Conservation (phyloP, 352 stramenopile genomes). For the Pythium apleroticum region DNA sequence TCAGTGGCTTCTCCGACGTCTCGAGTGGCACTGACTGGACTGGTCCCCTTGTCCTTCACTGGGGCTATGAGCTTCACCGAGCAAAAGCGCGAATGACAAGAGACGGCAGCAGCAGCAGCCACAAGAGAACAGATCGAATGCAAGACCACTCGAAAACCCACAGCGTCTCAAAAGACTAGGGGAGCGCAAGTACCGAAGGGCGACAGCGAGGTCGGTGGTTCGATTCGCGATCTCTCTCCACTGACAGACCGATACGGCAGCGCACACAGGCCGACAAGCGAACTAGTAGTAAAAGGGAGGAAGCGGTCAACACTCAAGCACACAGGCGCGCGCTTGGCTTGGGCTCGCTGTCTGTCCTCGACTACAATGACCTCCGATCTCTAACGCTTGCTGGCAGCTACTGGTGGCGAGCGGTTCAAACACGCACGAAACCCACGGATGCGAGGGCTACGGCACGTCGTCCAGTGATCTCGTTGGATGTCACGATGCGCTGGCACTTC, state of each 20-base stretch:
- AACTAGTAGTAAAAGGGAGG: neutral
- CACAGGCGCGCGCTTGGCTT: neutral
- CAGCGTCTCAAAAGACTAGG: neutral
- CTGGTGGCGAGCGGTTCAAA: slow-evolving; percentile 1
- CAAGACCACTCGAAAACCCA: neutral
- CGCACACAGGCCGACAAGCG: neutral
- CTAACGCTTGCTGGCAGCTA: neutral
- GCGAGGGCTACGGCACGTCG: neutral
- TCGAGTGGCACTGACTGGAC: slow-evolving; percentile 7
- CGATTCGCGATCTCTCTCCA: neutral
- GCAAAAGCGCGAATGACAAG: slow-evolving; percentile 26
- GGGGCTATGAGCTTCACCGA: slow-evolving; percentile 9
- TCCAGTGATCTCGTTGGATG: neutral
- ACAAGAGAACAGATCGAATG: neutral
- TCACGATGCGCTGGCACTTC: slow-evolving; percentile 26
- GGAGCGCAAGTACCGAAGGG: slow-evolving; percentile 1
- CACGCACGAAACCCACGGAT: neutral
- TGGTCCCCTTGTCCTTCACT: neutral
- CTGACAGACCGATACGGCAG: neutral
- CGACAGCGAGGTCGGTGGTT: neutral
- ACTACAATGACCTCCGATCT: neutral
- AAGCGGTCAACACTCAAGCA: neutral
- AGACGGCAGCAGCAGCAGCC: neutral
- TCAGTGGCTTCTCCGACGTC: neutral
- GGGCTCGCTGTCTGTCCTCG: neutral